Base-by-base conservation (phyloP, 2,329 filamentous ascomycete genomes). In the Alternaria tenuissima region DNA sequence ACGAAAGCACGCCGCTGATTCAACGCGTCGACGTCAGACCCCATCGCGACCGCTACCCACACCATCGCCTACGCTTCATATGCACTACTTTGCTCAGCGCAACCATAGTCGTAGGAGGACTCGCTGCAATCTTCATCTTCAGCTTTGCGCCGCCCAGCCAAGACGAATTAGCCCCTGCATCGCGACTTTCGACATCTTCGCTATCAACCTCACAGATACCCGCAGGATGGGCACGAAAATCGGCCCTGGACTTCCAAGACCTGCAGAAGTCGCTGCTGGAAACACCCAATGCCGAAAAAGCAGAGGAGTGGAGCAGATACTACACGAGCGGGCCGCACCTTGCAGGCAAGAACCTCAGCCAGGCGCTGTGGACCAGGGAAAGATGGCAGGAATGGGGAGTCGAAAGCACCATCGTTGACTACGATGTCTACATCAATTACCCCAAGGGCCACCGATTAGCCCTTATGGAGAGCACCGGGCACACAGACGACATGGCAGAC, bases 1-100 rank as follows among this genome's bases (percentile, higher is more conserved):
- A 81, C 75, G 89, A 92, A 81, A 82, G 81, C 57, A 91, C 89
- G 52, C 90, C 90, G 59, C 83, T 93, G 68, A 85, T 92, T 63
- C 83, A 88, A 69, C 88, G 86, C 52, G 86, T 91, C 60, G 84
- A 67, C 82, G 82, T 59, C 76, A 85, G 63, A 81, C 82, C 61
- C 81, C 82, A 69, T 82, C 88, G 67, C 89, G 74, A 77, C 57
- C 76, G 79, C 47, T 81, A 81, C 59, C 75, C 77, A 7, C 87
- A 90, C 67, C 82, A 85, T 65, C 85, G 84, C 28, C 75, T 89
- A 46, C 88, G 89, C 52, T 87, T 88, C 59, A 87, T 90, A 76
- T 91, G 88, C 74, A 90, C 87, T 42, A 81, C 91, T 57, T 83
- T 85, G 22, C 73, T 83, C 7, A 61, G 69, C 38, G 59, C 64